Conservation (phyloP, 345 rosid species). For the Acer campestre region DNA sequence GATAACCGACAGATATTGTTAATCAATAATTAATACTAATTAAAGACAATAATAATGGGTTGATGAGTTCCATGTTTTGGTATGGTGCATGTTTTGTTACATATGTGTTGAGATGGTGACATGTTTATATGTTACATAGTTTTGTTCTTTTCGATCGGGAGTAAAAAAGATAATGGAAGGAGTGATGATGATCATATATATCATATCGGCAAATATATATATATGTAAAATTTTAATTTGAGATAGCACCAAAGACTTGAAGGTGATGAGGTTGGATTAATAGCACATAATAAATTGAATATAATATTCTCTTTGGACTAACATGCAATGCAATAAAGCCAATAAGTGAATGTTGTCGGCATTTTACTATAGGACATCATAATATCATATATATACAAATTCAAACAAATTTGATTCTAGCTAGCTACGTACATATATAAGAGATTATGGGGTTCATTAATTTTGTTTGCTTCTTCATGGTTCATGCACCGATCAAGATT, state of each 20-base stretch:
- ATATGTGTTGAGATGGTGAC: constrained; percentile 7
- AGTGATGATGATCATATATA: background rate
- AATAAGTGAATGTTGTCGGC: constrained; percentile 33
- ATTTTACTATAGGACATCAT: constrained; percentile 14
- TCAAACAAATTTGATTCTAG: no score
- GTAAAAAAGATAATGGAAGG: background rate
- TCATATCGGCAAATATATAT: background rate
- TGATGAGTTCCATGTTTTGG: constrained; percentile 3
- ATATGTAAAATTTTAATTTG: background rate
- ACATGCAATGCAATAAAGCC: constrained; percentile 14
- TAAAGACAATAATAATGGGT: background rate
- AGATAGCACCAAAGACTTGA: background rate
- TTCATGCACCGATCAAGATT: background rate
- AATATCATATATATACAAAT: background rate
- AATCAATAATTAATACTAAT: background rate
- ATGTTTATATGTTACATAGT: background rate
- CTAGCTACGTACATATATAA: no score
- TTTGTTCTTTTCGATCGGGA: background rate
- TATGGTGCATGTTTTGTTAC: background rate
- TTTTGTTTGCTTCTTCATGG: constrained; percentile 10
- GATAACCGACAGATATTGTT: background rate
- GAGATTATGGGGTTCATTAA: background rate
- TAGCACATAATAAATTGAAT: constrained; percentile 8
- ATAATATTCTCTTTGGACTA: constrained; percentile 26
- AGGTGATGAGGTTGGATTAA: constrained; percentile 9